Evolutionary conservation across 306 rosid species (phyloP).

Genomic region (Amphicarpaea edgeworthii): DNA sequence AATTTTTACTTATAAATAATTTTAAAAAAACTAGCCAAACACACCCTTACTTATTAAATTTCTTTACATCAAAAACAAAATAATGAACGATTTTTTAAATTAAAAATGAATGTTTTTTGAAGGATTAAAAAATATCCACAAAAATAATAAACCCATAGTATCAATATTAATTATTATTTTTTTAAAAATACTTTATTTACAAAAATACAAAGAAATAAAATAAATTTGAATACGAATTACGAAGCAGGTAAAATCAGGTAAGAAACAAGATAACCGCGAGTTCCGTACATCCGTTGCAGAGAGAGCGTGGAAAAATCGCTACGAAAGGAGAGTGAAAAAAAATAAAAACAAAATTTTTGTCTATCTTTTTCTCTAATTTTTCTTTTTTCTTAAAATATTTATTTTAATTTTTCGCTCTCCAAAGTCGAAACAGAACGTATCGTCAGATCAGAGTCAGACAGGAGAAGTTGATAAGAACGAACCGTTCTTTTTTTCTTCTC

Average conservation of each 20-base stretch:
- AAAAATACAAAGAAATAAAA: neutral
- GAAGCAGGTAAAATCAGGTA: neutral
- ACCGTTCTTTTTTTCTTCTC: slow-evolving; percentile 2
- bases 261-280: slow-evolving; percentile 17
- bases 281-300: neutral
- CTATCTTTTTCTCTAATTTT: neutral
- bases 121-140: no score
- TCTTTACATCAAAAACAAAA: no score
- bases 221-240: neutral
- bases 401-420: slow-evolving; percentile 25
- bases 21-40: no score
- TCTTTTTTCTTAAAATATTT: neutral
- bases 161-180: no score
- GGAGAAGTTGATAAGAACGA: slow-evolving; percentile 52
- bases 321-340: neutral
- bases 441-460: slow-evolving; percentile 52
- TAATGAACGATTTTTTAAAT: no score
- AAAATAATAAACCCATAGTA: no score
- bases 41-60: no score
- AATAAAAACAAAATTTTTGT: neutral
- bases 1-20: no score
- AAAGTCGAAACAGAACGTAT: slow-evolving; percentile 42
- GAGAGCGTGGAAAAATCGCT: slow-evolving; percentile 28
- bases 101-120: no score
- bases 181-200: no score